A percentile compares a stretch with the other conserved stretches of the same genome.
Conservation (phyloP, 345 rosid species). For the Linum usitatissimum region DNA sequence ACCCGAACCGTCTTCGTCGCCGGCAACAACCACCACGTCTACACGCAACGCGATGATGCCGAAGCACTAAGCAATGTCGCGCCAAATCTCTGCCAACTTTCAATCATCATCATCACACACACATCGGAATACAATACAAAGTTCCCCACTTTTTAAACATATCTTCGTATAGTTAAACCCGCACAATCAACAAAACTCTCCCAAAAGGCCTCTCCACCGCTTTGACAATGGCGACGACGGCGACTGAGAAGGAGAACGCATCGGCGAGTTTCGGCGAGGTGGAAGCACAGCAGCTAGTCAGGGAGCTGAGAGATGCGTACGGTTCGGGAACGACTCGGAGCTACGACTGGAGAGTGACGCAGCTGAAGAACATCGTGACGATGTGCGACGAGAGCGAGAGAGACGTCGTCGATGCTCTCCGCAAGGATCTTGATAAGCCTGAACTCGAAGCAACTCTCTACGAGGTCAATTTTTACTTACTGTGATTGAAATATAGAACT, state of each 20-base stretch:
- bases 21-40: too few relatives aligned
- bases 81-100: too few relatives aligned
- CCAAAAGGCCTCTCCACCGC: too few relatives aligned
- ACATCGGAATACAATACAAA: too few relatives aligned
- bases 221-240: neutral
- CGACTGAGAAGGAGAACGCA: neutral
- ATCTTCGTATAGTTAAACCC: too few relatives aligned
- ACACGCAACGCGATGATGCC: too few relatives aligned
- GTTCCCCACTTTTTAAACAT: too few relatives aligned
- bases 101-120: too few relatives aligned
- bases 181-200: too few relatives aligned
- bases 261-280: slow-evolving; percentile 20
- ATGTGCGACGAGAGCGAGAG: slow-evolving; percentile 53
- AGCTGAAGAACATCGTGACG: slow-evolving; percentile 42
- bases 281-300: slow-evolving; percentile 39
- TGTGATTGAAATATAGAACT: neutral
- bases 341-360: slow-evolving; percentile 62
- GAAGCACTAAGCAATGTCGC: too few relatives aligned
- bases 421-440: slow-evolving; percentile 68
- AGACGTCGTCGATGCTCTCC: slow-evolving; percentile 60
- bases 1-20: too few relatives aligned
- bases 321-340: slow-evolving; percentile 56
- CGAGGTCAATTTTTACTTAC: slow-evolving; percentile 35
- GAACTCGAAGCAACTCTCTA: slow-evolving; percentile 58
- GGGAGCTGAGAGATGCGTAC: slow-evolving; percentile 41